Base-by-base conservation (phyloP, 805 yeast species). In the Torulaspora gathmanii region DNA sequence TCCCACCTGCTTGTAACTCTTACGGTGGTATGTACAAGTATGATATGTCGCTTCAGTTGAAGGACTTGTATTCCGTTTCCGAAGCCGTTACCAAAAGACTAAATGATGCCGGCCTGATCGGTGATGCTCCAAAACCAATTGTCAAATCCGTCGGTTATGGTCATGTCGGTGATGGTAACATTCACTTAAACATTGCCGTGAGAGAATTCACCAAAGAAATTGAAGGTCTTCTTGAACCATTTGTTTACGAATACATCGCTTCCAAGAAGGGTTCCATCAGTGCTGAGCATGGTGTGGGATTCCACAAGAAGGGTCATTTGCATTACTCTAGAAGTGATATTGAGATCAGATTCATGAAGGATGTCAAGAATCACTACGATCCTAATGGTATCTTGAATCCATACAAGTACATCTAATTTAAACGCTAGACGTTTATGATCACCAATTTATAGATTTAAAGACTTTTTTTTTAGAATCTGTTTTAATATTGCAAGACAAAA, bases 281-380 rank as follows among this genome's bases (percentile, higher is more conserved):
- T 40, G 96, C 96, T 16, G 96, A 89, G 67, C 96, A 89, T 64
- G 96, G 96, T 11, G 73, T 89, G 47, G 96, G 96, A 1, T 85
- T 89, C 77, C 95, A 89, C 61, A 89, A 89, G 80, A 86, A 81
- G 56, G 83, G 84, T 56, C 89, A 84, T 61, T 74, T 89, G 53
- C 82, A 82, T 17, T 89, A 89, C 70, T 76, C 90, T 46, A 89
- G 89, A 72, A 76, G 79, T 52, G 80, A 74, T 13, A 67, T 70
- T 41, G 86, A 85, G 63, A 76, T 89, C 47, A 60, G 69, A 28
- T 63, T 86, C 67, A 87, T 89, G 77, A 81, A 79, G 62, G 78
- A 77, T 30, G 67, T 89, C 57, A 89, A 89, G 69, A 53, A 71
- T 25, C 78, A 77, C 53, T 87, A 78, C 60, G 96, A 88, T 69